Conservation (phyloP, 306 rosid species). For the Lupinus albus region DNA sequence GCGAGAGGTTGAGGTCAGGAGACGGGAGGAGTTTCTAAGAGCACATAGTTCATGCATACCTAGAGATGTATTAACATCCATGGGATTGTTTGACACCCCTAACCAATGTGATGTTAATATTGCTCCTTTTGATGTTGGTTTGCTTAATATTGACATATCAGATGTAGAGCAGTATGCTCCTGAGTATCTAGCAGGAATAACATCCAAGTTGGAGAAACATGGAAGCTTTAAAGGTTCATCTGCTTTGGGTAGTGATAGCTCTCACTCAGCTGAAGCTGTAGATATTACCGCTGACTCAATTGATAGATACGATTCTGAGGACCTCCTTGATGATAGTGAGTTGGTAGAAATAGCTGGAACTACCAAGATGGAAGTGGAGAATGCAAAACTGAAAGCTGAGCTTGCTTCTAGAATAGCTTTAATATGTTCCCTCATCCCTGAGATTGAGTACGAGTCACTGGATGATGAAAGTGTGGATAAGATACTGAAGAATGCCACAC, state of each 20-base stretch:
- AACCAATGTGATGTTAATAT: conserved; percentile 93
- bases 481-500: conserved; percentile 70
- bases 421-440: conserved; percentile 70
- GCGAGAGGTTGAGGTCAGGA: conserved; percentile 79
- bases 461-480: conserved; percentile 69
- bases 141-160: conserved; percentile 87
- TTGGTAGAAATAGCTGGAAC: conserved; percentile 95
- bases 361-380: conserved; percentile 92
- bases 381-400: conserved; percentile 97
- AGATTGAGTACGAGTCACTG: conserved; percentile 58
- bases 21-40: conserved; percentile 81
- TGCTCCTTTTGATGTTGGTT: conserved; percentile 78
- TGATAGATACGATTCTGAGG: conserved; percentile 65
- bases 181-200: conserved; percentile 65
- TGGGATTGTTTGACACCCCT: conserved; percentile 86
- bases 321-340: conserved; percentile 70
- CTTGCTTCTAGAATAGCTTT: conserved; percentile 88
- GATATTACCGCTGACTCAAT: conserved; percentile 52
- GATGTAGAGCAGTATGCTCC: conserved; percentile 91
- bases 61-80: conserved; percentile 75
- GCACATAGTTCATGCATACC: conserved; percentile 67
- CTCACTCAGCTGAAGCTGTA: conserved; percentile 63
- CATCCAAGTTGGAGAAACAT: conserved; percentile 65
- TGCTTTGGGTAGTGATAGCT: conserved; percentile 55
- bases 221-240: conserved; percentile 62